Evolutionary conservation across 805 yeast genomes (phyloP), one percentile per base, ranked within the genome.

Genomic region (Grigorovia humatica): DNA sequence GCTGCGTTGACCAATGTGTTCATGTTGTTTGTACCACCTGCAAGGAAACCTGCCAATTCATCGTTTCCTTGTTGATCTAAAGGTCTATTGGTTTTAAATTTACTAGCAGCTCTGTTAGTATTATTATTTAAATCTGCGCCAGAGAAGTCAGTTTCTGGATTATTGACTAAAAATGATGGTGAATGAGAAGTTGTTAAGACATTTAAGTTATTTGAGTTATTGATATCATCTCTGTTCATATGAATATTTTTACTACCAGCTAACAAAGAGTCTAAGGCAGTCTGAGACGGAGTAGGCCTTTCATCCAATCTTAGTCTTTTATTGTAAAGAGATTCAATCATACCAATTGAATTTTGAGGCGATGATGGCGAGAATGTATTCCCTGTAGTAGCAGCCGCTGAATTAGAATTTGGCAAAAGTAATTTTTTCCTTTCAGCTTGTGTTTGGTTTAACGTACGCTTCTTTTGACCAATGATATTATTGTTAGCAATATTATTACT

Each of bases 261-360:
- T 40, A 66, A 52, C n/a, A 66, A 52, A 1, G 68, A 58, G 49
- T 66, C 68, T 19, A 66, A 49, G 1, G 69, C 67, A 9, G 68
- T 58, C 41, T 61, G 62, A 9, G 67, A 63, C 1, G 65, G 64
- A 1, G 67, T 62, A 6, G 61, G 64, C 44, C 55, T 62, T 13
- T 62, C 66, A 12, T 61, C 63, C 9, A 55, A 43, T 20, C 60
- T 57, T 13, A 54, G 41, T 9, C 66, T 51, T 51, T 62, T 63
- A n/a, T 48, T 46, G 30, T 54, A 54, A 0, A 60, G 60, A 9
- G 63, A 54, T 17, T 59, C 63, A 0, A 47, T 50, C 9, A 51
- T 43, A 20, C 43, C 48, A 29, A 49, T 2, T 12, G 49, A 43
- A 4, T 56, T 55, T 4, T 59, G 60, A 1, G 64, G 55, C 6